phyloP scores from a whole-genome alignment of 306 rosid species.

The Hylodesmum podocarpum region DNA sequence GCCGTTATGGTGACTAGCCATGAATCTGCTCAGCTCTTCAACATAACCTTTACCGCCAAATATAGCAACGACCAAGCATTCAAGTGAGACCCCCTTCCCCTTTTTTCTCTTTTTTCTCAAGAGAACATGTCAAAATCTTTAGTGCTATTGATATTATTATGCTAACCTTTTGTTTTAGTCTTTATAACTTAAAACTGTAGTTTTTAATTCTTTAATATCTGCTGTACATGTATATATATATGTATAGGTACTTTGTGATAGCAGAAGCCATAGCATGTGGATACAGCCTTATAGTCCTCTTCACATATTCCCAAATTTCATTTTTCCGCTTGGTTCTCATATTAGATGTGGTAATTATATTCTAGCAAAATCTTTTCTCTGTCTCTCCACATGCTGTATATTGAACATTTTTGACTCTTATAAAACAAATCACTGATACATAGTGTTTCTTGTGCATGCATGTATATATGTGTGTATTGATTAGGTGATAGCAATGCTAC shows the following conservation, averaged over 20 bases:
- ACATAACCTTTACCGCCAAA: constrained; percentile 33
- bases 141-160: no score
- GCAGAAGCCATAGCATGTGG: constrained; percentile 34
- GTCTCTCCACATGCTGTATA: not conserved
- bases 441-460: not conserved
- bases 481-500: constrained; percentile 44
- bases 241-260: constrained; percentile 28
- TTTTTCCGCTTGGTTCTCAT: constrained; percentile 23
- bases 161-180: no score
- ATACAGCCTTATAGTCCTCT: constrained; percentile 28
- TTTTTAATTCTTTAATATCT: not conserved
- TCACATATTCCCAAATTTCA: constrained; percentile 14
- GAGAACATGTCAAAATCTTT: not conserved
- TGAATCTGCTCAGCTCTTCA: constrained; percentile 25
- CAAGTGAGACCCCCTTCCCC: constrained; percentile 1
- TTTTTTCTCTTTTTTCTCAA: not conserved
- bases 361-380: not conserved
- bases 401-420: not conserved
- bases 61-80: constrained; percentile 25
- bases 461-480: not conserved
- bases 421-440: not conserved
- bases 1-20: constrained; percentile 28
- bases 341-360: constrained; percentile 19
- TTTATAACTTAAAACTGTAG: no score
- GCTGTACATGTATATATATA: no score